Percentiles rank a stretch among this genome's conserved stretches.
phyloP scores from a whole-genome alignment of 2,329 filamentous ascomycete genomes.

The Thermochaetoides dissita region DNA sequence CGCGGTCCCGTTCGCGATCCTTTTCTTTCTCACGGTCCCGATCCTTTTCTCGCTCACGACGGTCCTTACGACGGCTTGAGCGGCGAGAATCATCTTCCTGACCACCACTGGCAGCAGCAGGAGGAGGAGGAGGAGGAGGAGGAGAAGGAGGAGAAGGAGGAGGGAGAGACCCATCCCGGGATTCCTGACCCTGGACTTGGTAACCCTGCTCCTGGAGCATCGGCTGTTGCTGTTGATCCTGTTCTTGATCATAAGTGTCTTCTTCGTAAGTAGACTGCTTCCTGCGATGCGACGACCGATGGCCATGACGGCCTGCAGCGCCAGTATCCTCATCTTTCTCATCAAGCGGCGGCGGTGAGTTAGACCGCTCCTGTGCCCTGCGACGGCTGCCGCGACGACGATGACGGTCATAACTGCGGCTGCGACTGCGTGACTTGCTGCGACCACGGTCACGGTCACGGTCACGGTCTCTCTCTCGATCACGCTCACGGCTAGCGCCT shows the following conservation, averaged over 20 bases:
- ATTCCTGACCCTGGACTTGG: constrained; percentile 11
- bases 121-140: constrained; percentile 24
- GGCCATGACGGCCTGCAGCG: constrained; percentile 39
- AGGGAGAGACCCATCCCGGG: too few species aligned
- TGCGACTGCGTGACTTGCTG: constrained; percentile 24
- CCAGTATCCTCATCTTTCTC: constrained; percentile 29
- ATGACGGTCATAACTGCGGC: constrained; percentile 30
- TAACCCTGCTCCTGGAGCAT: constrained; percentile 20
- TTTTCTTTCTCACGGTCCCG: constrained; percentile 21
- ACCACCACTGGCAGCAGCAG: constrained; percentile 11
- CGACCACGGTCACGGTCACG: constrained; percentile 17
- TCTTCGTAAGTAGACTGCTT: constrained; percentile 24
- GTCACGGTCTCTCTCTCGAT: constrained; percentile 10
- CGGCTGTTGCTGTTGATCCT: neutral
- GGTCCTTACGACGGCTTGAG: constrained; percentile 26
- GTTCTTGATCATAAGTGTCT: constrained; percentile 30
- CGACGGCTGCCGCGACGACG: constrained; percentile 33
- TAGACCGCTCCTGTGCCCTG: constrained; percentile 32
- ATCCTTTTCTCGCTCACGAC: constrained; percentile 30
- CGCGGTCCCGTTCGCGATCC: constrained; percentile 20
- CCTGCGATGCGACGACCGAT: constrained; percentile 27
- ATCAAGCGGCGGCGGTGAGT: constrained; percentile 29
- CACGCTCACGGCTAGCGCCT: neutral
- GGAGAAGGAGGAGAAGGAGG: too few species aligned
- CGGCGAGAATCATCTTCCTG: too few species aligned